Conservation (phyloP, 176 grass and related monocot genomes). For the Coix lacrymajobi region DNA sequence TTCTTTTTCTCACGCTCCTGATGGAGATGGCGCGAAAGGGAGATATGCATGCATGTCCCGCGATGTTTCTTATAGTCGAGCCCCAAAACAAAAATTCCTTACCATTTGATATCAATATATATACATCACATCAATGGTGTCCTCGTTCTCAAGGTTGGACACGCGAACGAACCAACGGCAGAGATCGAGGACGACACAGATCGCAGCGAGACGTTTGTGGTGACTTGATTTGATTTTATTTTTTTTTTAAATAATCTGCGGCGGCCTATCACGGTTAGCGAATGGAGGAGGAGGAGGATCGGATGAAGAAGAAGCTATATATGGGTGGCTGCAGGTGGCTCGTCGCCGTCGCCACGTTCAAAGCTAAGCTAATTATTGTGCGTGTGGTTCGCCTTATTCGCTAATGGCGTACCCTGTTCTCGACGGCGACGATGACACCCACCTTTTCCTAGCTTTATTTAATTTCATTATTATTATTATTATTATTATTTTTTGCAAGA, state of each 20-base stretch:
- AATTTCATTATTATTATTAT: no score
- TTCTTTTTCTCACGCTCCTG: neutral
- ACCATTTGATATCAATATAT: neutral
- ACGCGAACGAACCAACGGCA: no score
- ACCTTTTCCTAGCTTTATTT: no score
- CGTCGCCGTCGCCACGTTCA: constrained; percentile 40
- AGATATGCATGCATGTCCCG: no score
- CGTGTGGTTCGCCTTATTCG: neutral
- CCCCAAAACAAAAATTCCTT: neutral
- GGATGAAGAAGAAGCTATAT: no score
- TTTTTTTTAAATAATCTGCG: no score
- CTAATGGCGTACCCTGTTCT: neutral
- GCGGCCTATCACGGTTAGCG: no score
- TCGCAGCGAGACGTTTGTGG: neutral
- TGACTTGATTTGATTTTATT: neutral
- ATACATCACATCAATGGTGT: neutral
- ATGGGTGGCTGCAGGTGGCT: neutral
- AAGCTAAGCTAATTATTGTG: neutral
- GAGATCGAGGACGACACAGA: accelerated
- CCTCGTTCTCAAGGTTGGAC: no score
- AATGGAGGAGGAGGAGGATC: no score
- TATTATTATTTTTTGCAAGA: no score
- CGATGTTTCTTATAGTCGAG: neutral
- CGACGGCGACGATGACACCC: neutral
- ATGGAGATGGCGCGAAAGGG: no score